Evolutionary conservation across 768 basidiomycete species (phyloP).

Genomic region (Cyclocybe aegerita): DNA sequence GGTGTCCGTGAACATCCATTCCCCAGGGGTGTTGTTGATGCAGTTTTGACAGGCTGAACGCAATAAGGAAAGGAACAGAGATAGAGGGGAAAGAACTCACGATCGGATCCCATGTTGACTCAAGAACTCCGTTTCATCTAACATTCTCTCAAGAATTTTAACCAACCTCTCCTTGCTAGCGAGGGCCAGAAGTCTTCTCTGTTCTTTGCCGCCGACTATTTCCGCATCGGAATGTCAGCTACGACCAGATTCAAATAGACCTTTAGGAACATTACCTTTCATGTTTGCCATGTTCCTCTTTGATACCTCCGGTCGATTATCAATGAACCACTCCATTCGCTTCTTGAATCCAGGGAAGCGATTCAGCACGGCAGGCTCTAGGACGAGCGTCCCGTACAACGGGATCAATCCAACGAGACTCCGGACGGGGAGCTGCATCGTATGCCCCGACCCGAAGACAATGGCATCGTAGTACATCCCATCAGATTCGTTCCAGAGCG

Average conservation of each 20-base stretch:
- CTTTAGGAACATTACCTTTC: slow-evolving; percentile 53
- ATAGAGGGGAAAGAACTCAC: slow-evolving; percentile 46
- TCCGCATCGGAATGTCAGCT: slow-evolving; percentile 4
- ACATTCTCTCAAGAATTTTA: slow-evolving; percentile 91
- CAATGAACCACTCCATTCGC: slow-evolving; percentile 97
- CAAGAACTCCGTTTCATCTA: slow-evolving; percentile 96
- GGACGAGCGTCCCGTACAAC: slow-evolving; percentile 89
- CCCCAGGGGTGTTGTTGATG: slow-evolving; percentile 95
- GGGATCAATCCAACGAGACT: slow-evolving; percentile 98
- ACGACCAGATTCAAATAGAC: not conserved
- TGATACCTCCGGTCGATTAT: slow-evolving; percentile 87
- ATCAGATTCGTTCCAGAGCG: slow-evolving; percentile 95
- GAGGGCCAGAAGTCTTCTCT: slow-evolving; percentile 85
- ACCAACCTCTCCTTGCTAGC: slow-evolving; percentile 90
- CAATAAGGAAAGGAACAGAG: not conserved
- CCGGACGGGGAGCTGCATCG: slow-evolving; percentile 90
- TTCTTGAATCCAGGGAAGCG: slow-evolving; percentile 98
- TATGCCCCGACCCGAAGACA: slow-evolving; percentile 75
- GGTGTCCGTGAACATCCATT: slow-evolving; percentile 90
- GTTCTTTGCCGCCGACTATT: slow-evolving; percentile 66
- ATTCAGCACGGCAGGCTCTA: slow-evolving; percentile 87
- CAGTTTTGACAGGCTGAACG: slow-evolving; percentile 75
- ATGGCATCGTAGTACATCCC: slow-evolving; percentile 99
- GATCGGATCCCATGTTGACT: slow-evolving; percentile 96
- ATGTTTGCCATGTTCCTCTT: slow-evolving; percentile 96